Evolutionary conservation across 345 rosid genomes (phyloP), one percentile per base, ranked within the genome.

Genomic region (Rhizophora mangle): DNA sequence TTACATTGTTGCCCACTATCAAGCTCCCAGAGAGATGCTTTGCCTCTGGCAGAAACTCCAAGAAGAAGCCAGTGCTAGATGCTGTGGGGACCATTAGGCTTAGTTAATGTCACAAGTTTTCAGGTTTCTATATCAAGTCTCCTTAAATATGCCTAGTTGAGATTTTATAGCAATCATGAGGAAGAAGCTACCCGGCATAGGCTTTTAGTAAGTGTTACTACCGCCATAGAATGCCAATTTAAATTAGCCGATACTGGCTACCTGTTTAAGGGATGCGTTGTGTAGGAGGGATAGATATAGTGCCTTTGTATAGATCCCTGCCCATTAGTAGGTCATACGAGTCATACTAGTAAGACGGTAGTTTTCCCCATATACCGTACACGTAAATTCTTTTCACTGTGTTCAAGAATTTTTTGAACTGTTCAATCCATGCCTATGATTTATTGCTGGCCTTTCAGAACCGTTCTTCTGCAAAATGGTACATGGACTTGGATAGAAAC

Each of bases 11-110:
- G 98, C 99, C 46, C 99, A 92, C 79, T 95, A 95, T 83, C 99
- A 95, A 83, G 85, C 88, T 64, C 99, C 98, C 1, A 82, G 96
- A 21, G 94, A 90, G 83, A 81, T 95, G 96, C 79, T 86, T 51
- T 95, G 99, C 55, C 86, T 95, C 30, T 95, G 99, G 99, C 92
- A 90, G 82, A 92, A 90, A 72, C 87, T 90, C 70, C 80, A 84
- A 81, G 94, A 88, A 63, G 85, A 87, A 43, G 87, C 82, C 57
- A 85, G 83, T 47, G 87, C 97, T 66, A 69, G 19, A 70, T 95
- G 99, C 70, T 95, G 99, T 57, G 68, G 70, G 19, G 71, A 73
- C 4, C 22, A 36, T 27, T 37, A 61, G 16, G 24, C 47, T 26
- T 60, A 22, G 16, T 24, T 13, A 8, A 3, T 13, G 20, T 3